Percentiles rank a stretch among this genome's conserved stretches.
phyloP scores from a whole-genome alignment of 2,329 filamentous ascomycete genomes.

The Botrytis galanthina region DNA sequence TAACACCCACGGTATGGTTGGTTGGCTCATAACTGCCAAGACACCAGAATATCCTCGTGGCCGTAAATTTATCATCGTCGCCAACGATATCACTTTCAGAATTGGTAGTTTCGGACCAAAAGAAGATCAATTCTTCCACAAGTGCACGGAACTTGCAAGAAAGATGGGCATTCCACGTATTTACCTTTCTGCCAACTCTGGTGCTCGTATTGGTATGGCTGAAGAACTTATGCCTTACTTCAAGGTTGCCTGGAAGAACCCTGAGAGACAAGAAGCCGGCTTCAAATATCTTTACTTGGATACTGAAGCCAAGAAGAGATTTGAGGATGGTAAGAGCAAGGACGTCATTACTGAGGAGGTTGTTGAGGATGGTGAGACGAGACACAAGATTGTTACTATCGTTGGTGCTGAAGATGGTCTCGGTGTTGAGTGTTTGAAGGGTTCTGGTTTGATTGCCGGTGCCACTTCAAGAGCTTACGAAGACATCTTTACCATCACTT shows the following conservation, averaged over 20 bases:
- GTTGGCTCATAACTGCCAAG: constrained; percentile 91
- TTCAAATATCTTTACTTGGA: constrained; percentile 98
- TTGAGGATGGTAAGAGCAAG: constrained; percentile 72
- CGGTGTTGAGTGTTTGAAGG: constrained; percentile 94
- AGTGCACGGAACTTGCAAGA: constrained; percentile 94
- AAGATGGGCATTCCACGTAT: constrained; percentile 94
- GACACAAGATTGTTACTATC: constrained; percentile 91
- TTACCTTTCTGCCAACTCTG: constrained; percentile 97
- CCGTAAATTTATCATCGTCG: constrained; percentile 89
- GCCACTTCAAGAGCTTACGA: constrained; percentile 96
- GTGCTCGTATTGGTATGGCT: constrained; percentile 93
- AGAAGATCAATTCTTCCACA: constrained; percentile 98
- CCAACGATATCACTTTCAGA: constrained; percentile 99
- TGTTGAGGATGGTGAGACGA: constrained; percentile 80
- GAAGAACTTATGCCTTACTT: constrained; percentile 97
- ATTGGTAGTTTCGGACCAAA: constrained; percentile 96
- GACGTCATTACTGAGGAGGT: constrained; percentile 87
- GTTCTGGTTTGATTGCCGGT: constrained; percentile 96
- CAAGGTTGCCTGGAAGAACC: constrained; percentile 94
- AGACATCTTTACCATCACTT: constrained; percentile 96
- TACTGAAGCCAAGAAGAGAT: constrained; percentile 79
- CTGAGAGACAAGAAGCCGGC: constrained; percentile 74
- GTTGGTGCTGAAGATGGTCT: constrained; percentile 92
- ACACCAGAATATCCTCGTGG: constrained; percentile 95
- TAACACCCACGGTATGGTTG: constrained; percentile 97